Evolutionary conservation across 2,329 filamentous ascomycete species (phyloP).

Genomic region (Fusarium cyanostomum): DNA sequence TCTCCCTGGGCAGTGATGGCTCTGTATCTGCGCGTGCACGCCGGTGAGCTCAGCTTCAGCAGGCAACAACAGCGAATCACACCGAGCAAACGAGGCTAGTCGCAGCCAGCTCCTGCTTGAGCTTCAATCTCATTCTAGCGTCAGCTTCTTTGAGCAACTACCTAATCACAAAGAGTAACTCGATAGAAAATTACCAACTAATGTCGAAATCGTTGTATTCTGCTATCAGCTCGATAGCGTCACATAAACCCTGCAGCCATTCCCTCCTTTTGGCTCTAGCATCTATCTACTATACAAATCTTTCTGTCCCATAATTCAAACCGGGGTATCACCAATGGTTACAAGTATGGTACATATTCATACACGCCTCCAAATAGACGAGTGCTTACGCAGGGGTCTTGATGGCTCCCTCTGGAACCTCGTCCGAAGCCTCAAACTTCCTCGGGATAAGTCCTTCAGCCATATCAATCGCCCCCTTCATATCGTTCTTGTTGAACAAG

Average conservation of each 20-base stretch:
- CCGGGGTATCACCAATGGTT: conserved; percentile 30
- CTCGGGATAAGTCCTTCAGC: conserved; percentile 72
- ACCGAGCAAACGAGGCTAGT: conserved; percentile 8
- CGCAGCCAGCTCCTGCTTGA: conserved; percentile 2
- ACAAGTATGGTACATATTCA: conserved; percentile 24
- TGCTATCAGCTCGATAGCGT: background rate
- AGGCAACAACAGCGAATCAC: conserved; percentile 34
- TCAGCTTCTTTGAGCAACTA: background rate
- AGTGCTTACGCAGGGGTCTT: conserved; percentile 51
- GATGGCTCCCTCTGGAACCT: conserved; percentile 50
- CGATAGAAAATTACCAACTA: background rate
- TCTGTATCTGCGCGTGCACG: background rate
- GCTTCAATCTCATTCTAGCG: background rate
- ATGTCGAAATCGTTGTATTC: too few relatives aligned
- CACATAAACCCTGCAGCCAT: background rate
- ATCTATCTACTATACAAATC: conserved; percentile 14
- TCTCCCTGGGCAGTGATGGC: background rate
- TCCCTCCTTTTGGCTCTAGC: background rate
- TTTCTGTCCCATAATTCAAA: conserved; percentile 8
- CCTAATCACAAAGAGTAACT: background rate
- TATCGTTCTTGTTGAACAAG: conserved; percentile 91
- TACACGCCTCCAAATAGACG: conserved; percentile 10
- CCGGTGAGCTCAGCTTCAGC: conserved; percentile 16
- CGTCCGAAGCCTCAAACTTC: conserved; percentile 62
- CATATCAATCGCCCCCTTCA: conserved; percentile 86